phyloP scores from a whole-genome alignment of 1,284 basidiomycete species.

The Austroboletus sp. region DNA sequence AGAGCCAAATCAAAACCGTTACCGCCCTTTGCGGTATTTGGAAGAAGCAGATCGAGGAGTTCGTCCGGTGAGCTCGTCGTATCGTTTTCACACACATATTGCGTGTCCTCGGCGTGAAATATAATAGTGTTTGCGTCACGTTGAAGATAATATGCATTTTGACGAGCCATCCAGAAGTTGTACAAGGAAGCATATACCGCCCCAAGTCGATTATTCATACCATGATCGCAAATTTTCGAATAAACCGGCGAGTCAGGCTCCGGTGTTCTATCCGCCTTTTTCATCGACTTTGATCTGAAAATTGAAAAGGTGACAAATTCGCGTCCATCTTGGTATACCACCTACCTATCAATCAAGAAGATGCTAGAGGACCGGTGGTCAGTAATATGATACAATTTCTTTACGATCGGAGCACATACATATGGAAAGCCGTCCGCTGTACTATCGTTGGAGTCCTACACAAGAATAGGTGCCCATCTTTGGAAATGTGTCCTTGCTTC shows the following conservation, averaged over 20 bases:
- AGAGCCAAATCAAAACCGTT: constrained; percentile 46
- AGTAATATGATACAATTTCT: neutral
- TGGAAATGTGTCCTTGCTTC: constrained; percentile 46
- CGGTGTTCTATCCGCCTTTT: constrained; percentile 35
- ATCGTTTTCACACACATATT: constrained; percentile 39
- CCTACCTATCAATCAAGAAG: constrained; percentile 47
- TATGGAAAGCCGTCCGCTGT: constrained; percentile 52
- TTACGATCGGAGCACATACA: constrained; percentile 41
- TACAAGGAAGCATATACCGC: constrained; percentile 49
- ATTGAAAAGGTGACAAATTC: neutral
- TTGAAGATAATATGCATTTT: constrained; percentile 32
- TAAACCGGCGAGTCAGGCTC: constrained; percentile 37
- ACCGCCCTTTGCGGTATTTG: constrained; percentile 34
- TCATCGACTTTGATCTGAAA: constrained; percentile 49
- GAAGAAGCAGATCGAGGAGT: constrained; percentile 40
- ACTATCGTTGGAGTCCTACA: constrained; percentile 48
- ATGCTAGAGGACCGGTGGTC: constrained; percentile 34
- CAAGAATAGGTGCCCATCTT: constrained; percentile 41
- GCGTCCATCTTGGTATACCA: neutral
- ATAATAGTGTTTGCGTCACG: constrained; percentile 53
- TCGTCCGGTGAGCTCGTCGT: constrained; percentile 40
- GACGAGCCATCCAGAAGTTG: constrained; percentile 48
- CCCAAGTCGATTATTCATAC: constrained; percentile 46
- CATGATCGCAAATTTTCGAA: neutral
- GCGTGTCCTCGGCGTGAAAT: constrained; percentile 37